Evolutionary conservation across 176 grass and related monocot genomes (phyloP).

Genomic region (Olyra latifolia): DNA sequence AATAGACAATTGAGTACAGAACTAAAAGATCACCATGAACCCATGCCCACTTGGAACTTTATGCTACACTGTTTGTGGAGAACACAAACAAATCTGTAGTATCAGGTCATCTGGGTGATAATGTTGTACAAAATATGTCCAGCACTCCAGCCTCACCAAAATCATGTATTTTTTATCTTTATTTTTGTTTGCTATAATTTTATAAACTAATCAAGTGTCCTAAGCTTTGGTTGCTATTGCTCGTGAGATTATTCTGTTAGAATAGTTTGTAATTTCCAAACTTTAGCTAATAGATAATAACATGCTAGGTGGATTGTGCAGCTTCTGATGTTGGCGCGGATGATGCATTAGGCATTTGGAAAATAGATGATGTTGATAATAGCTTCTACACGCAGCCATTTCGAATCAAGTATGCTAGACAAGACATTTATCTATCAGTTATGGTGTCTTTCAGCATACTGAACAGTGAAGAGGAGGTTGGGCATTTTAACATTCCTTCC

Average conservation of each 20-base stretch:
- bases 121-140: conserved; percentile 9
- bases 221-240: conserved; percentile 14
- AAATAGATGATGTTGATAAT: conserved; percentile 88
- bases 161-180: background rate
- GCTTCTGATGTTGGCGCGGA: conserved; percentile 70
- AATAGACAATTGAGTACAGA: background rate
- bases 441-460: conserved; percentile 97
- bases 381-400: conserved; percentile 97
- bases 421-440: conserved; percentile 88
- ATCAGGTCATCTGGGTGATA: background rate
- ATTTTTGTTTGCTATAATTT: conserved; percentile 2
- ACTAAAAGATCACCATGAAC: background rate
- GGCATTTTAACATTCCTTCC: conserved; percentile 6
- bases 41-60: background rate
- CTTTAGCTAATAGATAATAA: conserved; percentile 89
- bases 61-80: background rate
- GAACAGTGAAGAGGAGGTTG: conserved; percentile 77
- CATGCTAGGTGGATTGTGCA: conserved; percentile 93
- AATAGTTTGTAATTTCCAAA: conserved; percentile 29
- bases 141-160: background rate
- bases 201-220: background rate
- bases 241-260: conserved; percentile 3
- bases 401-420: conserved; percentile 93
- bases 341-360: conserved; percentile 85
- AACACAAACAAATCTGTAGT: background rate